phyloP scores from a whole-genome alignment of 2,329 filamentous ascomycete genomes.

The Plenodomus lindquistii region DNA sequence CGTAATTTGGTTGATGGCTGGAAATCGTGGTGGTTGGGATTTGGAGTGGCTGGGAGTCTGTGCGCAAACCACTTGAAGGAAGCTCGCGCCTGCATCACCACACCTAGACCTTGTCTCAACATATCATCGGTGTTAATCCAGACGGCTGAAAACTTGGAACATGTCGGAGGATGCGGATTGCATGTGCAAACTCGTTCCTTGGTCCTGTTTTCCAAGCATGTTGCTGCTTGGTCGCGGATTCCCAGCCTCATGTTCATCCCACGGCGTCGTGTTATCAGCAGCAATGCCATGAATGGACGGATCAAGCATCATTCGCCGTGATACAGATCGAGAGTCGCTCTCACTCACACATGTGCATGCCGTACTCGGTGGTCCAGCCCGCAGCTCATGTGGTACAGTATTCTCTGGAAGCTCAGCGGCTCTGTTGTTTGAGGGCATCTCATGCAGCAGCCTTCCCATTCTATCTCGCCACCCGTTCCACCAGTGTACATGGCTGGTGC shows the following conservation, averaged over 20 bases:
- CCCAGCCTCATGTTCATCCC: background rate
- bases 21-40: background rate
- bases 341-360: no score
- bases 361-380: no score
- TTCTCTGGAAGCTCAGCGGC: no score
- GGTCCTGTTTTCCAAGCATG: no score
- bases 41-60: background rate
- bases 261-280: background rate
- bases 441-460: background rate
- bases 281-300: background rate
- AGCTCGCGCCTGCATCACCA: background rate
- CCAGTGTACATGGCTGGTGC: no score
- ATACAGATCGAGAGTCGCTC: background rate
- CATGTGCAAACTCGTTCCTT: background rate
- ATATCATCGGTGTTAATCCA: background rate
- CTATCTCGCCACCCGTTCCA: background rate
- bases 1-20: background rate
- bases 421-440: background rate
- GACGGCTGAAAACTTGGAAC: background rate
- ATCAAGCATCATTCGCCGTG: background rate
- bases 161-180: background rate
- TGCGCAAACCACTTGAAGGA: background rate
- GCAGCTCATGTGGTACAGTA: background rate
- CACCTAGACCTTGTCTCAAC: background rate
- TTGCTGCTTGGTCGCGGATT: no score